phyloP scores from a whole-genome alignment of 2,329 filamentous ascomycete species.

The Trichophyton benhamiae region DNA sequence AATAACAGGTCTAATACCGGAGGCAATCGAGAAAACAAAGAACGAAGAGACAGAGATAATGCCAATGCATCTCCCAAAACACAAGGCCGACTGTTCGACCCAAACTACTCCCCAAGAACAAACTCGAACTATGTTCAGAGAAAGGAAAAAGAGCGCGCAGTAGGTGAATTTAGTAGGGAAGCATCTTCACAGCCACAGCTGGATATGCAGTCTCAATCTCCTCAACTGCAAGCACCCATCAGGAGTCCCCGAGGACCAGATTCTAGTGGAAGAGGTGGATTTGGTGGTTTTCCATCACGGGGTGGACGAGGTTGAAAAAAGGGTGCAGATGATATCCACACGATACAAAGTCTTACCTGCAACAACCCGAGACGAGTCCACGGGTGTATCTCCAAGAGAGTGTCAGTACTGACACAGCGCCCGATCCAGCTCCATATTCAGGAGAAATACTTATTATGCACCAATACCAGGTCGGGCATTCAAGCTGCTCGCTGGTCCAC shows the following conservation, averaged over 20 bases:
- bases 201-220: background rate
- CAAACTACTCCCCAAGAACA: conserved; percentile 55
- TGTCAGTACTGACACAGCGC: background rate
- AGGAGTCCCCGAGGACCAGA: conserved; percentile 69
- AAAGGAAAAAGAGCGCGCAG: conserved; percentile 24
- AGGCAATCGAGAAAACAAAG: conserved; percentile 21
- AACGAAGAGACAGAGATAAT: conserved; percentile 33
- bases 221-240: conserved; percentile 48
- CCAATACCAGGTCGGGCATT: background rate
- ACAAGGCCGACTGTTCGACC: conserved; percentile 55
- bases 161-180: background rate
- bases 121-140: conserved; percentile 39
- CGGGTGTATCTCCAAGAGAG: background rate
- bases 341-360: background rate
- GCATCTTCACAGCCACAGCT: conserved; percentile 7
- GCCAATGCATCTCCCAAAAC: conserved; percentile 38
- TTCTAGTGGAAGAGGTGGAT: conserved; percentile 60
- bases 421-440: too few relatives aligned
- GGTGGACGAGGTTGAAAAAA: conserved; percentile 27
- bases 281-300: conserved; percentile 55
- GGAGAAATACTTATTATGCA: background rate
- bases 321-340: background rate
- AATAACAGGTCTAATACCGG: conserved; percentile 8
- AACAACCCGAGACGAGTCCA: too few relatives aligned
- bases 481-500: background rate